Percentiles rank a stretch among this genome's conserved stretches.
Evolutionary conservation across 2,329 filamentous ascomycete species (phyloP).

Genomic region (Pseudocercospora cruenta): DNA sequence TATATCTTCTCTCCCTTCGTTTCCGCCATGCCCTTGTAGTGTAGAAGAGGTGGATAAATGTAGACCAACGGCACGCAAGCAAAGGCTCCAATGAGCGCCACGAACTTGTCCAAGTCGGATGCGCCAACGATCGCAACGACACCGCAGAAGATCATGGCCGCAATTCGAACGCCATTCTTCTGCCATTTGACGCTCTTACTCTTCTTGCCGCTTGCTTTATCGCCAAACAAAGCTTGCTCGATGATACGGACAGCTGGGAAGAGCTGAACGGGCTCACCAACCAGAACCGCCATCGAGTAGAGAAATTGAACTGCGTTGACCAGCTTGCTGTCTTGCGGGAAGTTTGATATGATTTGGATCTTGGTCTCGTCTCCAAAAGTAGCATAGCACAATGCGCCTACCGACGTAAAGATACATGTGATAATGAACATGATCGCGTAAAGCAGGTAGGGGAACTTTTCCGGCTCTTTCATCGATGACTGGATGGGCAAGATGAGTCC

Average conservation of each 20-base stretch:
- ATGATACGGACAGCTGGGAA: conserved; percentile 75
- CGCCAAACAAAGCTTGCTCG: conserved; percentile 69
- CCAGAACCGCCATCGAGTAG: conserved; percentile 74
- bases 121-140: conserved; percentile 66
- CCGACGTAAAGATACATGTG: conserved; percentile 71
- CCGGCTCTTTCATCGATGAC: conserved; percentile 71
- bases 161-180: conserved; percentile 69
- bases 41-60: conserved; percentile 73
- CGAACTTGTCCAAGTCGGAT: conserved; percentile 72
- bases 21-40: conserved; percentile 68
- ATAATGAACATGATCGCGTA: conserved; percentile 73
- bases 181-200: conserved; percentile 71
- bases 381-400: conserved; percentile 73
- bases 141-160: conserved; percentile 62
- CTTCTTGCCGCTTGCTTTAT: conserved; percentile 66
- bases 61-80: conserved; percentile 77
- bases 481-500: conserved; percentile 77
- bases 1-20: conserved; percentile 59
- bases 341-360: conserved; percentile 77
- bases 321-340: conserved; percentile 69
- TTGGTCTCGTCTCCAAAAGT: conserved; percentile 70
- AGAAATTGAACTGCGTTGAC: conserved; percentile 77
- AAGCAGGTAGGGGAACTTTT: conserved; percentile 68
- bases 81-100: conserved; percentile 72
- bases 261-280: conserved; percentile 73